Evolutionary conservation across 495 filamentous ascomycete species (phyloP).

Genomic region (Podospora pseudopauciseta): DNA sequence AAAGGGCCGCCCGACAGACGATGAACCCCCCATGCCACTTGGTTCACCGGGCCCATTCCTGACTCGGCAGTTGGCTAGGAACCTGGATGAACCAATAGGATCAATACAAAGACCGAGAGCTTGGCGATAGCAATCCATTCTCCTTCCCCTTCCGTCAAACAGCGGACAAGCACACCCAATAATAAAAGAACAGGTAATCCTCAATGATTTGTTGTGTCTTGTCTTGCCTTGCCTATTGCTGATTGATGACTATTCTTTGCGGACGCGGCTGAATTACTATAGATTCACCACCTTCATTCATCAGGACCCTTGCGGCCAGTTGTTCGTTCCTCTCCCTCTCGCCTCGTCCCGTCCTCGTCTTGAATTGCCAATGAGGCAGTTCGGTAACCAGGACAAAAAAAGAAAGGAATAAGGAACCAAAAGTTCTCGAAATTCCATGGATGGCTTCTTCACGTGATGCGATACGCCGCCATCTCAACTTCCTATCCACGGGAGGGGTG

Average conservation of each 20-base stretch:
- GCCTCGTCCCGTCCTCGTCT: not conserved
- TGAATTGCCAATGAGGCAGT: not conserved
- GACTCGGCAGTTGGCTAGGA: conserved; percentile 1
- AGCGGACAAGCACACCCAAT: not conserved
- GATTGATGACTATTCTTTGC: not conserved
- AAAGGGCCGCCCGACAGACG: not conserved
- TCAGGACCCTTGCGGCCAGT: not conserved
- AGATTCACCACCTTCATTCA: not conserved
- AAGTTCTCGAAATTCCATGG: not conserved
- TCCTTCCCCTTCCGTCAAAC: not conserved
- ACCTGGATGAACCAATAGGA: not conserved
- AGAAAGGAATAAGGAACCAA: not conserved
- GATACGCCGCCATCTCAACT: too few relatives aligned
- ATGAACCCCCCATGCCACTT: not conserved
- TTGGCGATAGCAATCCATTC: not conserved
- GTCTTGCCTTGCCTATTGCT: too few relatives aligned
- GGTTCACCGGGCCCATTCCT: not conserved
- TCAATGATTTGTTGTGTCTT: too few relatives aligned
- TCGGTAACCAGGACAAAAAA: not conserved
- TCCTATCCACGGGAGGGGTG: too few relatives aligned
- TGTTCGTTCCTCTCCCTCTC: not conserved
- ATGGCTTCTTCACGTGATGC: not conserved
- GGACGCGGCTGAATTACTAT: too few relatives aligned
- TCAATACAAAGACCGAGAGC: not conserved
- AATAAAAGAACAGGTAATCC: conserved; percentile 2